Evolutionary conservation across 108 stramenopile genomes (phyloP).

Genomic region (Asterionellopsis glacialis): DNA sequence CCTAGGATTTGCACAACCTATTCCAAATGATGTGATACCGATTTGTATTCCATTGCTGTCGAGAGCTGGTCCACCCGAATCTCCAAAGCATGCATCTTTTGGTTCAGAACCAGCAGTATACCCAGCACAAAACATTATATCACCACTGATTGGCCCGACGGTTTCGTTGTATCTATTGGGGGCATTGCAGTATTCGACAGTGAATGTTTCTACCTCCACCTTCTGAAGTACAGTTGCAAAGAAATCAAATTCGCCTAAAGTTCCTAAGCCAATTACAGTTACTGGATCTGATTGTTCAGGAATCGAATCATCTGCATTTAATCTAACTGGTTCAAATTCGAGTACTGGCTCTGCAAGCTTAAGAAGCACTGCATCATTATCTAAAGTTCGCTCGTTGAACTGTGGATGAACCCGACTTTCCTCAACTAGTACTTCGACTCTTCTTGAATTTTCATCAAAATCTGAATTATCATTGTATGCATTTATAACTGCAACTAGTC

Average conservation of each 20-base stretch:
- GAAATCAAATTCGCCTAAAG: too few species aligned
- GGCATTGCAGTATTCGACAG: too few species aligned
- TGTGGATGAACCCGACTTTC: not conserved
- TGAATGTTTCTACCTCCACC: too few species aligned
- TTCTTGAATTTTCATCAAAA: not conserved
- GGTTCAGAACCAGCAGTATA: too few species aligned
- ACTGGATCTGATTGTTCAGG: too few species aligned
- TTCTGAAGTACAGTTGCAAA: too few species aligned
- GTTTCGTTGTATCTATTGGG: too few species aligned
- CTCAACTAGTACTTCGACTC: not conserved
- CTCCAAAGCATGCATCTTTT: conserved; percentile 10
- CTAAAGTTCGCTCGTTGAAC: not conserved
- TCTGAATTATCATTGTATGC: too few species aligned
- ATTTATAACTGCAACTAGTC: not conserved
- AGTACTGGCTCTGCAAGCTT: not conserved
- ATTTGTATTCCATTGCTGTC: not conserved
- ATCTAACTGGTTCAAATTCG: not conserved
- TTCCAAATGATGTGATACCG: not conserved
- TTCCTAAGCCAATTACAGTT: too few species aligned
- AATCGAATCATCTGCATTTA: too few species aligned
- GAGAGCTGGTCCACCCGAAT: conserved; percentile 13
- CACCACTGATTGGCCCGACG: too few species aligned
- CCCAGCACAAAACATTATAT: too few species aligned
- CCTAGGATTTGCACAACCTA: not conserved
- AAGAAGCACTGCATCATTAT: conserved; percentile 1